These are phyloP conservation scores for Cyclotella kingstonii DNA, from an alignment of 108 stramenopile genomes.

Conservation along the genomic window DNA sequence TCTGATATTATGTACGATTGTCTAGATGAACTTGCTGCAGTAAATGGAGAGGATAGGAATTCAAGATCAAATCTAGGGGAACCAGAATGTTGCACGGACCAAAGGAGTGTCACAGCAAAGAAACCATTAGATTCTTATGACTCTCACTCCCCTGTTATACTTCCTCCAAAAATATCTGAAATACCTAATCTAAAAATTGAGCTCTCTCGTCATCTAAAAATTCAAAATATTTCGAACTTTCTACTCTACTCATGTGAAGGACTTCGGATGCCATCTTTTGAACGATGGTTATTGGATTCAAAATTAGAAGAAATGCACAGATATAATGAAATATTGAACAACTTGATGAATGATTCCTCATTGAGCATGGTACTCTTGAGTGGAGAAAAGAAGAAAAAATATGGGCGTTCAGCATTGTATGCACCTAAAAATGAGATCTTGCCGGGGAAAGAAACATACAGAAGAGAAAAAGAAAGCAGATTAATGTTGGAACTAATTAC, in stretches of 20 bases:
- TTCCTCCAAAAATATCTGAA: constrained; percentile 17
- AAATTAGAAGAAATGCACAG: constrained; percentile 55
- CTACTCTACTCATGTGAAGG: constrained; percentile 42
- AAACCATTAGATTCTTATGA: background rate
- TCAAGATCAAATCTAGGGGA: background rate
- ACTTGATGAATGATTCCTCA: constrained; percentile 16
- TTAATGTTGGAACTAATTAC: too few species aligned
- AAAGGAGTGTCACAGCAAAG: background rate
- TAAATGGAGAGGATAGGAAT: background rate
- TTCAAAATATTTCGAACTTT: constrained; percentile 52
- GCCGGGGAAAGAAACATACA: constrained; percentile 4
- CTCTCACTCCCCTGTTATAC: background rate
- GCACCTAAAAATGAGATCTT: background rate
- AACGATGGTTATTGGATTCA: constrained; percentile 74
- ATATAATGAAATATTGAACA: constrained; percentile 10
- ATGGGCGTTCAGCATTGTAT: constrained; percentile 16
- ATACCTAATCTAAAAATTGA: constrained; percentile 66
- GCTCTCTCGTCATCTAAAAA: constrained; percentile 60
- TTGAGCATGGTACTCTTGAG: background rate
- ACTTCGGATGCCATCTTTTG: constrained; percentile 73
- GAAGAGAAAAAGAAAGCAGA: constrained; percentile 17
- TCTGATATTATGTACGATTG: constrained; percentile 23
- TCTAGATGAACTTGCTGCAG: constrained; percentile 23
- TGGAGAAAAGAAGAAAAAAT: constrained; percentile 14
- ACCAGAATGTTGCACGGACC: background rate